Evolutionary conservation across 352 stramenopile genomes (phyloP).

Genomic region (Nothophytophthora sp.): DNA sequence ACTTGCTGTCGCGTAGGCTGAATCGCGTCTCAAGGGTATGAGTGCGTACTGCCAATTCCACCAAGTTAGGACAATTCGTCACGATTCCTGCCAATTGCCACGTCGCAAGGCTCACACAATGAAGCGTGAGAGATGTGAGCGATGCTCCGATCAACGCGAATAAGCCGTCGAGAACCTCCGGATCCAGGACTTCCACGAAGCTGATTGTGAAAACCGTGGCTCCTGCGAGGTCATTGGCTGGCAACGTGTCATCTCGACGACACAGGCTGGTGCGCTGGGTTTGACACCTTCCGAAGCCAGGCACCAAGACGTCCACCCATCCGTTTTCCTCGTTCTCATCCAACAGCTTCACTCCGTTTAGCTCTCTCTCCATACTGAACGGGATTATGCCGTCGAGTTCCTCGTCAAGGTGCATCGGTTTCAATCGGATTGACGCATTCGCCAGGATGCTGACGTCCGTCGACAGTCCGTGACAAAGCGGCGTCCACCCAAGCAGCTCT

Average conservation of each 20-base stretch:
- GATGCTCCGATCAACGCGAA: slow-evolving; percentile 1
- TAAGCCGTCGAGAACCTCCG: slow-evolving; percentile 3
- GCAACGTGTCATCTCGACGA: not conserved
- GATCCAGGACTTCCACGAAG: not conserved
- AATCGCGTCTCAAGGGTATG: too few species aligned
- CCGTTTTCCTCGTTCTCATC: slow-evolving; percentile 12
- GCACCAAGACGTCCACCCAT: slow-evolving; percentile 14
- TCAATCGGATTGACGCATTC: too few species aligned
- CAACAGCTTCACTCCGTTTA: too few species aligned
- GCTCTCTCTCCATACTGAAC: too few species aligned
- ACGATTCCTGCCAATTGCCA: too few species aligned
- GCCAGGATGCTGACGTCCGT: too few species aligned
- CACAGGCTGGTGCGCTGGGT: slow-evolving; percentile 11
- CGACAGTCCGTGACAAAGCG: too few species aligned
- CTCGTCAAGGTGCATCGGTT: too few species aligned
- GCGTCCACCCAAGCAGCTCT: slow-evolving; percentile 12
- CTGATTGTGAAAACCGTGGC: slow-evolving; percentile 5
- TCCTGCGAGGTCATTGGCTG: too few species aligned
- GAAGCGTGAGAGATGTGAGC: slow-evolving; percentile 7
- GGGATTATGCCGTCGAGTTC: too few species aligned
- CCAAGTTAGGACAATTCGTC: slow-evolving; percentile 15
- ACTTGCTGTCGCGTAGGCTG: too few species aligned
- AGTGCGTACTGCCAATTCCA: slow-evolving; percentile 6
- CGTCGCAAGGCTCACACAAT: slow-evolving; percentile 7
- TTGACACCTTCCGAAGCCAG: slow-evolving; percentile 14